A percentile compares a stretch with the other conserved stretches of the same genome.
Evolutionary conservation across 202 grass and related monocot genomes (phyloP).

Genomic region (Musa balbisiana): DNA sequence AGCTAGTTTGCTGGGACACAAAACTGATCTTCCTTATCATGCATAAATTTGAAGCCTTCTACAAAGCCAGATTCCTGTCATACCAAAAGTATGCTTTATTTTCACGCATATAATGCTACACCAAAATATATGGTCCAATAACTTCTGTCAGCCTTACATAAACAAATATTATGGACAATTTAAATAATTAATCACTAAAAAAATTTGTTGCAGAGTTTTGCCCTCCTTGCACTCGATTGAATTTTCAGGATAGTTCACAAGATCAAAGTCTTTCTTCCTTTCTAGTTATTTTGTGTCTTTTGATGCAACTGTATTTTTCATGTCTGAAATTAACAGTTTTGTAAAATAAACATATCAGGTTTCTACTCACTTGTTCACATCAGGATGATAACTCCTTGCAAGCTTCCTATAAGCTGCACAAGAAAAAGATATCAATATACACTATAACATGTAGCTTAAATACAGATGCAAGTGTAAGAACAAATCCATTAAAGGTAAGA

Average conservation of each 20-base stretch:
- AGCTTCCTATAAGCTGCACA: slow-evolving; percentile 77
- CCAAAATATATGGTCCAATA: background rate
- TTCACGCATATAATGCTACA: too few relatives aligned
- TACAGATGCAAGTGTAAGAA: too few relatives aligned
- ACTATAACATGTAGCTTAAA: background rate
- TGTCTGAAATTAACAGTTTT: background rate
- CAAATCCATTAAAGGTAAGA: background rate
- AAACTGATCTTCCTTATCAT: too few relatives aligned
- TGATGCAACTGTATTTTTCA: too few relatives aligned
- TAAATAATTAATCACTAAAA: background rate
- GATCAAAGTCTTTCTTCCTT: background rate
- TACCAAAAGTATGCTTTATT: too few relatives aligned
- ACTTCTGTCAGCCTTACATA: background rate
- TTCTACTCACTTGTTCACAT: slow-evolving; percentile 83
- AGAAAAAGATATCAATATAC: slow-evolving; percentile 27
- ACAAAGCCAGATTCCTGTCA: too few relatives aligned
- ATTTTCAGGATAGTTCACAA: background rate
- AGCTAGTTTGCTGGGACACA: too few relatives aligned
- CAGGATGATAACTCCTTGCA: slow-evolving; percentile 80
- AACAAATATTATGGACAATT: background rate
- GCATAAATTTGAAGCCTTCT: too few relatives aligned
- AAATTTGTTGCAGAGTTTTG: background rate
- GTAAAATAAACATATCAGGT: too few relatives aligned
- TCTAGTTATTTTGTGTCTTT: too few relatives aligned
- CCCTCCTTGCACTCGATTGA: background rate